phyloP scores from a whole-genome alignment of 2,329 filamentous ascomycete species.

The Xylariales sp. region DNA sequence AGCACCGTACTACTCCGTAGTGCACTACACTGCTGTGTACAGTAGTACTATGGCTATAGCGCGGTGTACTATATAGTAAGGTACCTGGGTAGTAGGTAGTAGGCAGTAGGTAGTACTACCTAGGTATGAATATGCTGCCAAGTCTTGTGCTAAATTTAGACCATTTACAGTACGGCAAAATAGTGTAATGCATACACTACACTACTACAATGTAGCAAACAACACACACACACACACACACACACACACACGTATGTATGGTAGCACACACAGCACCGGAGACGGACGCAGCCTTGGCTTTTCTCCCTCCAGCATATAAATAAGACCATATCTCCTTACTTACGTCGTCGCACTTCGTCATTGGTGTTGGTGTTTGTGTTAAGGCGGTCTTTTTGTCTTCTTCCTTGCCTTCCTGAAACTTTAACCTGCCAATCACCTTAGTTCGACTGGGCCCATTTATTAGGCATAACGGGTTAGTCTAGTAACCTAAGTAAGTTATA shows the following conservation, averaged over 20 bases:
- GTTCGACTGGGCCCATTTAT: conserved; percentile 12
- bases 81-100: no score
- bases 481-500: conserved; percentile 3
- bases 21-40: not conserved
- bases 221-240: not conserved
- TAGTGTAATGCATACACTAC: not conserved
- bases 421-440: conserved; percentile 4
- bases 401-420: conserved; percentile 30
- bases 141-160: conserved; percentile 36
- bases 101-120: no score
- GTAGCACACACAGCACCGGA: not conserved
- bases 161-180: not conserved
- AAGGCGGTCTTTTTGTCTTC: conserved; percentile 1
- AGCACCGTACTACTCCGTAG: not conserved
- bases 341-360: conserved; percentile 1
- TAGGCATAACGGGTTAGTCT: not conserved
- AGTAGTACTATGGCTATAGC: not conserved
- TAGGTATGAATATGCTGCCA: conserved; percentile 22
- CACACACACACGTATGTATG: not conserved
- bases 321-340: conserved; percentile 15
- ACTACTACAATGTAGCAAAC: no score
- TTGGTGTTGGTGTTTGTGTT: conserved; percentile 5
- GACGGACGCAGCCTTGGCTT: conserved; percentile 8
- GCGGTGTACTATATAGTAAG: no score
- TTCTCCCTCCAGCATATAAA: conserved; percentile 16